phyloP scores from a whole-genome alignment of 257 asterid genomes.

The Solanum arcanum region DNA sequence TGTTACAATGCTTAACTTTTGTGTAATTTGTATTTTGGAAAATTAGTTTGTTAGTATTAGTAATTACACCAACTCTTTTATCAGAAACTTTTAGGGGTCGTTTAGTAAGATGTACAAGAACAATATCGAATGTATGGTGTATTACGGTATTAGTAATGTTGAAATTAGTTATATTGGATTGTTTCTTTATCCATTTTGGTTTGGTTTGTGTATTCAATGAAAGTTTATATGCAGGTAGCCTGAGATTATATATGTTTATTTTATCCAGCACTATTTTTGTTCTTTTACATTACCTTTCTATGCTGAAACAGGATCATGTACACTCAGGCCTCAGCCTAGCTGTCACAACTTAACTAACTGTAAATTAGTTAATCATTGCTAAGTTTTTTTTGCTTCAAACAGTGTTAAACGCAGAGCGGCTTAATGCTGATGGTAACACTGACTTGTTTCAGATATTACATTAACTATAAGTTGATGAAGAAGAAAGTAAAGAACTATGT shows the following conservation, averaged over 20 bases:
- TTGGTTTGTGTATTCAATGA: background rate
- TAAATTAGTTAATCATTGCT: background rate
- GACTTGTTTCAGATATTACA: slow-evolving; percentile 54
- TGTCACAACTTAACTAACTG: background rate
- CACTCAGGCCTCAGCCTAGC: background rate
- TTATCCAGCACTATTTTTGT: background rate
- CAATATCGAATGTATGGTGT: background rate
- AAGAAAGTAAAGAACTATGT: slow-evolving; percentile 70
- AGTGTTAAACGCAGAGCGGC: background rate
- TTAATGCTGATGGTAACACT: background rate
- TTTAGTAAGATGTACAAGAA: background rate
- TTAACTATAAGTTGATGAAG: slow-evolving; percentile 95
- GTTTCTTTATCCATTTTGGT: background rate
- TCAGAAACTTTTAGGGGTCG: background rate
- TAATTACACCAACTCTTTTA: background rate
- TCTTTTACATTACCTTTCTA: background rate
- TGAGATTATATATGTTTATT: background rate
- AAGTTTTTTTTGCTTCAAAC: background rate
- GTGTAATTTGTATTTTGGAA: background rate
- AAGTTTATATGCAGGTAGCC: background rate
- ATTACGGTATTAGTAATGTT: background rate
- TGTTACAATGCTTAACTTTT: background rate
- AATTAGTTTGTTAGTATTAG: background rate
- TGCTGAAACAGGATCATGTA: background rate
- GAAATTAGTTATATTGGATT: background rate